phyloP scores from a whole-genome alignment of 805 yeast species.

The Kodamaea neixiangensis region DNA sequence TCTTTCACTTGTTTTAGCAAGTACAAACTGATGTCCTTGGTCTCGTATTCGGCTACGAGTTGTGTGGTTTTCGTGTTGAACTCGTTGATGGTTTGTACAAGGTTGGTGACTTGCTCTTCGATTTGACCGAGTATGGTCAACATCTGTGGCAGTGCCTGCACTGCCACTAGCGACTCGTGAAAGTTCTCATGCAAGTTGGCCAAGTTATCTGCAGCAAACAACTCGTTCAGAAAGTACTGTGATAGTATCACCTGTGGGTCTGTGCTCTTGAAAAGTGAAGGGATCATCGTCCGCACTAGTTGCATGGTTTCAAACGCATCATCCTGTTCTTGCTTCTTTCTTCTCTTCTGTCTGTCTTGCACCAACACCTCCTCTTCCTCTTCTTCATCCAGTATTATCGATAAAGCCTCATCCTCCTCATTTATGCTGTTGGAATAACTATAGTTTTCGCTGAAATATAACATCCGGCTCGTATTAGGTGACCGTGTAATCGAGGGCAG shows the following conservation, averaged over 20 bases:
- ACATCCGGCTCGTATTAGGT: not conserved
- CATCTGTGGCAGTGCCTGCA: conserved; percentile 10
- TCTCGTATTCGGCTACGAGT: conserved; percentile 6
- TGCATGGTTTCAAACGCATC: conserved; percentile 2
- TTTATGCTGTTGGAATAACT: conserved; percentile 10
- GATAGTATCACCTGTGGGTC: conserved; percentile 6
- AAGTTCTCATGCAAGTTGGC: conserved; percentile 14
- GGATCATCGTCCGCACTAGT: conserved; percentile 6
- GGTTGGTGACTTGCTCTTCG: conserved; percentile 5
- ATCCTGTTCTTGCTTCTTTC: conserved; percentile 3
- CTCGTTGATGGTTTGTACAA: conserved; percentile 8
- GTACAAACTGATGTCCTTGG: conserved; percentile 6
- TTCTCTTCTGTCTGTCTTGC: not conserved
- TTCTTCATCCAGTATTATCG: conserved; percentile 8
- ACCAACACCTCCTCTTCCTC: conserved; percentile 5
- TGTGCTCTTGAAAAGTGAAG: conserved; percentile 5
- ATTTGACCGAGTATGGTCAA: conserved; percentile 10
- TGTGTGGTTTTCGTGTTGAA: conserved; percentile 12
- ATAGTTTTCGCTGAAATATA: conserved; percentile 4
- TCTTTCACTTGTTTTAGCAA: conserved; percentile 9
- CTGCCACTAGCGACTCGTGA: conserved; percentile 4
- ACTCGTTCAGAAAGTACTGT: conserved; percentile 17
- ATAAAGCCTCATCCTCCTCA: conserved; percentile 14
- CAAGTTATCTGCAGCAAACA: conserved; percentile 17
- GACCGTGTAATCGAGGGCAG: not conserved